Evolutionary conservation across 805 yeast genomes (phyloP).

Genomic region (Metschnikowia lochheadii): DNA sequence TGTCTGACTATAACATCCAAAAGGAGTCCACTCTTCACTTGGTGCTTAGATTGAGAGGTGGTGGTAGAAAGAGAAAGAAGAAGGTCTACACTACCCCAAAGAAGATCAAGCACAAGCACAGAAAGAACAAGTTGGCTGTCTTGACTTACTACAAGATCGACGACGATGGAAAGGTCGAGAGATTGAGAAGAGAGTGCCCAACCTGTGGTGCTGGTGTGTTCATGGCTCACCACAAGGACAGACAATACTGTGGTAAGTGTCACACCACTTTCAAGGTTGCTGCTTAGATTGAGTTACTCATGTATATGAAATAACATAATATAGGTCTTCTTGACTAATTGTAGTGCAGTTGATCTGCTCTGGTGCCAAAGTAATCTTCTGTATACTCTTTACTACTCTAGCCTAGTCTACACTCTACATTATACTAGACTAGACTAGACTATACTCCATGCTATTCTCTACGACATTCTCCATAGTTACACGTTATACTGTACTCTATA

Average conservation of each 20-base stretch:
- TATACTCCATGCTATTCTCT: too few relatives aligned
- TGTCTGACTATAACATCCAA: slow-evolving; percentile 99
- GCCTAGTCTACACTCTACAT: too few relatives aligned
- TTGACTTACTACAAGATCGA: slow-evolving; percentile 99
- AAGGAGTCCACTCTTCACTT: slow-evolving; percentile 97
- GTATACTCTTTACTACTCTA: too few relatives aligned
- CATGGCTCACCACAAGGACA: slow-evolving; percentile 98
- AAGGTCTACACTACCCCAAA: slow-evolving; percentile 99
- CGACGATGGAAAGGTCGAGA: slow-evolving; percentile 96
- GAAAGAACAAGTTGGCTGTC: slow-evolving; percentile 98
- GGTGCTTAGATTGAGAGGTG: slow-evolving; percentile 94
- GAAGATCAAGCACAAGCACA: slow-evolving; percentile 99
- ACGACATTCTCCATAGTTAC: too few relatives aligned
- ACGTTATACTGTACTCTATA: too few relatives aligned
- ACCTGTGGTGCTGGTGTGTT: slow-evolving; percentile 98
- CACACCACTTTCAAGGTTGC: slow-evolving; percentile 78
- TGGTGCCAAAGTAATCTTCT: too few relatives aligned
- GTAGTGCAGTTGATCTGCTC: neutral
- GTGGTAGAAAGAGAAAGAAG: slow-evolving; percentile 98
- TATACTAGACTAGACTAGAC: too few relatives aligned
- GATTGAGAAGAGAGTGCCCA: slow-evolving; percentile 97
- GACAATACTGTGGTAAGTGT: slow-evolving; percentile 99
- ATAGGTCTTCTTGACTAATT: neutral
- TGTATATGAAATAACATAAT: slow-evolving; percentile 9
- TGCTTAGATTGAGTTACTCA: slow-evolving; percentile 16